Conservation (phyloP, 2,329 filamentous ascomycete species). For the Colletotrichum caudatum region DNA sequence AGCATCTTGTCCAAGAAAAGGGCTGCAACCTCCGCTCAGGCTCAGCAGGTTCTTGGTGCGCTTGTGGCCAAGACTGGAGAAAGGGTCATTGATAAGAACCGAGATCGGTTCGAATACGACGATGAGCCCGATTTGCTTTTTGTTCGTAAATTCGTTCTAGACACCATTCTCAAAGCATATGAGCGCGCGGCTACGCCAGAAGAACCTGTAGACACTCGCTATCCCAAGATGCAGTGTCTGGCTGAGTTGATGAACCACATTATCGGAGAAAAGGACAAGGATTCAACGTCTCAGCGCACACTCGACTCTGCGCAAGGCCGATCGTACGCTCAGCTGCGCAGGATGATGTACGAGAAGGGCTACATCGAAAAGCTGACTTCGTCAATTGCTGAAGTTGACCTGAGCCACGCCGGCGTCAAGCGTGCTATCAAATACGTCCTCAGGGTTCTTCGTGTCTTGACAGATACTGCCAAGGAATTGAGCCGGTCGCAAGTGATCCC, state of each 20-base stretch:
- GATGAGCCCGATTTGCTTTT: slow-evolving; percentile 89
- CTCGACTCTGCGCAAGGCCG: slow-evolving; percentile 54
- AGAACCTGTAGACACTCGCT: slow-evolving; percentile 86
- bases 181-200: slow-evolving; percentile 85
- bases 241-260: slow-evolving; percentile 94
- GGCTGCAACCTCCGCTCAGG: slow-evolving; percentile 84
- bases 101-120: slow-evolving; percentile 73
- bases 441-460: slow-evolving; percentile 87
- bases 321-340: slow-evolving; percentile 86
- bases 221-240: slow-evolving; percentile 86
- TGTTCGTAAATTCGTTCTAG: slow-evolving; percentile 93
- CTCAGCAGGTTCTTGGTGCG: slow-evolving; percentile 86
- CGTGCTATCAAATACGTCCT: slow-evolving; percentile 97
- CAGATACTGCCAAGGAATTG: slow-evolving; percentile 85
- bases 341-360: slow-evolving; percentile 98
- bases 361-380: slow-evolving; percentile 89
- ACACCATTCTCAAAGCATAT: slow-evolving; percentile 92
- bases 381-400: slow-evolving; percentile 94
- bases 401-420: slow-evolving; percentile 94
- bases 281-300: slow-evolving; percentile 53
- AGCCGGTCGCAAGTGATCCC: slow-evolving; percentile 85
- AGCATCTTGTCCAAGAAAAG: slow-evolving; percentile 86
- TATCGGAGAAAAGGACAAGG: slow-evolving; percentile 82
- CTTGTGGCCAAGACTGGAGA: slow-evolving; percentile 91
- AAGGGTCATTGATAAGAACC: slow-evolving; percentile 68